Base-by-base conservation (phyloP, 1,284 basidiomycete genomes). In the Malassezia restricta region DNA sequence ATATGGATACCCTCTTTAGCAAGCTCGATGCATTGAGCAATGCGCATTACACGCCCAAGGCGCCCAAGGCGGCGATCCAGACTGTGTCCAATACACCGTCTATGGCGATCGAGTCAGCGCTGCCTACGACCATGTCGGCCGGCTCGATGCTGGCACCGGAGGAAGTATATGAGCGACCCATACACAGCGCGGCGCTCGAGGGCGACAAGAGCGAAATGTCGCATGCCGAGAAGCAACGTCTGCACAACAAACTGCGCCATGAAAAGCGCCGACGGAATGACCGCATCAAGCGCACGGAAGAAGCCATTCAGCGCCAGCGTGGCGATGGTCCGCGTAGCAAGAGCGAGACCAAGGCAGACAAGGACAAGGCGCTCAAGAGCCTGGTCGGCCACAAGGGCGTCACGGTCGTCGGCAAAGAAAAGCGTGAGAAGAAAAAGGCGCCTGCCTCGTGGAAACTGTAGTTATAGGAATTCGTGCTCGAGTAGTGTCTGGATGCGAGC, bases 21-120 rank as follows among this genome's bases (percentile, higher is more conserved):
- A 95, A 94, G 74, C 78, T 98, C 29, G 92, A 98, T 75, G 89
- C 91, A 6, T 77, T 98, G 39, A 87, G 85, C 71, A 95, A 94
- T 71, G 84, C 91, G 3, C 88, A 96, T 75, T 96, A 90, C 74
- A 86, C 87, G 5, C 94, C 94, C 4, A 95, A 95, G 75, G 82
- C 84, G 71, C 90, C 92, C 28, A 95, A 91, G 73, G 84, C 85
- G 1, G 80, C 79, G 0, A 96, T 98, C 66, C 83, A 85, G 6
- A 88, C 88, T 0, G 76, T 96, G 20, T 79, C 85, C 17, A 91
- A 96, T 69, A 78, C 86, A 6, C 81, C 92, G 0, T 83, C 86
- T 0, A 80, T 90, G n/a, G 80, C 82, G 2, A 76, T 96, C 63
- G 94, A 98, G 75, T 87, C 87, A 1, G 87, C 90, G 0, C 78